These are phyloP conservation scores for Agapanthus africanus DNA, from an alignment of 106 monocot genomes.

Conservation along the genomic window DNA sequence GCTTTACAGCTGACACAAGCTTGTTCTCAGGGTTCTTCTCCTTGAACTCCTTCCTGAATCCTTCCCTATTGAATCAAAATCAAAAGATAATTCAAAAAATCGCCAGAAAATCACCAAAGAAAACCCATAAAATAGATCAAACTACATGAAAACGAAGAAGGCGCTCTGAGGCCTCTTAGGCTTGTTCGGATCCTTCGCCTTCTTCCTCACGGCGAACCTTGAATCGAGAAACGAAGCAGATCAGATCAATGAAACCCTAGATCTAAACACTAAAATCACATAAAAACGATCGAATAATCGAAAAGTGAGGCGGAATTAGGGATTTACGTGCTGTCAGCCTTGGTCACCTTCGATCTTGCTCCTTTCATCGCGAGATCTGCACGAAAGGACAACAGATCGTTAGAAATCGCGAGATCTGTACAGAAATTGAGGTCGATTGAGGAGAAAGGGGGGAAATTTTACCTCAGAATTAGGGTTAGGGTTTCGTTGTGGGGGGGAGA, in stretches of 20 bases:
- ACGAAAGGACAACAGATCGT: background rate
- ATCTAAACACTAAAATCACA: background rate
- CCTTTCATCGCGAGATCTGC: slow-evolving; percentile 6
- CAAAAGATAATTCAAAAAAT: background rate
- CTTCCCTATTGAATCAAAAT: slow-evolving; percentile 53
- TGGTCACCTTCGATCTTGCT: background rate
- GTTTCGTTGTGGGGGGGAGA: background rate
- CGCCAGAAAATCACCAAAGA: background rate
- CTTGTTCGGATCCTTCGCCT: slow-evolving; percentile 30
- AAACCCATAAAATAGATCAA: background rate
- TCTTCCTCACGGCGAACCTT: slow-evolving; percentile 11
- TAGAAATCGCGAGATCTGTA: background rate
- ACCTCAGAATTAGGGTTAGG: background rate
- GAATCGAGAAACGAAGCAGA: background rate
- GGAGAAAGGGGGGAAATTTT: background rate
- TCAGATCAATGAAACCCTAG: background rate
- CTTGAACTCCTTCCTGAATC: slow-evolving; percentile 85
- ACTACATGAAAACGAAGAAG: slow-evolving; percentile 47
- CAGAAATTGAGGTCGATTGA: background rate
- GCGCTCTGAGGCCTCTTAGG: slow-evolving; percentile 34
- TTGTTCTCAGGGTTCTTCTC: slow-evolving; percentile 82
- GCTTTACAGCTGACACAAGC: slow-evolving; percentile 67
- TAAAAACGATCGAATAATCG: background rate
- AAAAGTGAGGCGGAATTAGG: background rate
- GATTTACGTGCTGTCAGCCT: background rate